Percentiles rank a stretch among this genome's conserved stretches.
Evolutionary conservation across 2,329 filamentous ascomycete genomes (phyloP).

Genomic region (Ophiosphaerella herpotricha): DNA sequence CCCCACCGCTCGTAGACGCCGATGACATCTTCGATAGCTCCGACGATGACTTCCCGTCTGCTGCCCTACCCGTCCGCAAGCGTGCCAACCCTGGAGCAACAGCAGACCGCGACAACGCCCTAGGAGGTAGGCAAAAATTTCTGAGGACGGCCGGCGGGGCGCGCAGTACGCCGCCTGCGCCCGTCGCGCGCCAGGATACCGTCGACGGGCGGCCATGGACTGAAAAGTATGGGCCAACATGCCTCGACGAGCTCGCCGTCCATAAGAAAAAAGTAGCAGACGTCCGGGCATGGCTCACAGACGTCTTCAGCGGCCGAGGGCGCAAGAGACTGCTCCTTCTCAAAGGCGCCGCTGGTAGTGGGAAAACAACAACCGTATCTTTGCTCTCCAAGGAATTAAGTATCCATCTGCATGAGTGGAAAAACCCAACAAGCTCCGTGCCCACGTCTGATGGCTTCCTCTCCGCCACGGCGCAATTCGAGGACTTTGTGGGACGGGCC

Average conservation of each 20-base stretch:
- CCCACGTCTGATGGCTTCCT: constrained; percentile 65
- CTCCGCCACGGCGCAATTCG: constrained; percentile 80
- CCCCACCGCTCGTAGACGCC: constrained; percentile 31
- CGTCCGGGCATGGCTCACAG: constrained; percentile 80
- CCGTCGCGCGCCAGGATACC: constrained; percentile 20
- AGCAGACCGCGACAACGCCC: constrained; percentile 19
- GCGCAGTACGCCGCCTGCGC: constrained; percentile 36
- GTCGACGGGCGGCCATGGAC: constrained; percentile 80
- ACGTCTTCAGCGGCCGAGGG: constrained; percentile 66
- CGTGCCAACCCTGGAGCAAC: constrained; percentile 23
- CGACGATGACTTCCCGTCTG: constrained; percentile 31
- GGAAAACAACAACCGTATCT: constrained; percentile 86
- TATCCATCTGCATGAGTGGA: constrained; percentile 85
- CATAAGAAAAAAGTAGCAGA: constrained; percentile 93
- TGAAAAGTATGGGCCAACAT: constrained; percentile 77
- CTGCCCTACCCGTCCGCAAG: constrained; percentile 38
- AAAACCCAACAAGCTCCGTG: constrained; percentile 72
- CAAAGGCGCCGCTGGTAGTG: constrained; percentile 87
- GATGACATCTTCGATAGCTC: constrained; percentile 47
- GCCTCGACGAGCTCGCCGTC: constrained; percentile 83
- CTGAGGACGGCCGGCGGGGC: constrained; percentile 45
- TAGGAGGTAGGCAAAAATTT: constrained; percentile 51
- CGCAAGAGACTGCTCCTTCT: constrained; percentile 77
- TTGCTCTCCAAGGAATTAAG: constrained; percentile 78
- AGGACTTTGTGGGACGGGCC: constrained; percentile 84